A percentile compares a stretch with the other conserved stretches of the same genome.
phyloP scores from a whole-genome alignment of 768 basidiomycete genomes.

The Boletus rubescentipes region DNA sequence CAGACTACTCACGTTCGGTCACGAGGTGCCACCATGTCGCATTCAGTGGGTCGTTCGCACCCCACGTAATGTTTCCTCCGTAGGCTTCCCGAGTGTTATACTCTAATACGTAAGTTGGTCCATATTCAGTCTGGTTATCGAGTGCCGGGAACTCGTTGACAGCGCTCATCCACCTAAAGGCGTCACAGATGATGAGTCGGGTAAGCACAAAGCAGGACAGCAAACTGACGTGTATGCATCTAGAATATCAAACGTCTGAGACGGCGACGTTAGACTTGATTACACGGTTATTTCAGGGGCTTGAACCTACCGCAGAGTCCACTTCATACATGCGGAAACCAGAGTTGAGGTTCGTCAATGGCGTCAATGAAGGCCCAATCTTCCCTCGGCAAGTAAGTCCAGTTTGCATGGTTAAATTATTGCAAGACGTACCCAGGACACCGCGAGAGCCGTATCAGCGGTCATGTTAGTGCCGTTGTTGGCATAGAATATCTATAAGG shows the following conservation, averaged over 20 bases:
- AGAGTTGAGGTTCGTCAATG: no score
- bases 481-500: no score
- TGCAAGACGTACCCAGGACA: no score
- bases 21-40: slow-evolving; percentile 78
- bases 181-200: no score
- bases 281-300: no score
- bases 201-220: neutral
- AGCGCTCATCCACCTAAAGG: slow-evolving; percentile 55
- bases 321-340: no score
- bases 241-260: slow-evolving; percentile 68
- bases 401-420: no score
- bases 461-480: no score
- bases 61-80: slow-evolving; percentile 53
- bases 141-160: slow-evolving; percentile 56
- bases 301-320: no score
- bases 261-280: neutral
- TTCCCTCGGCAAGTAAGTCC: no score
- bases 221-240: slow-evolving; percentile 66
- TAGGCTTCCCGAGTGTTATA: slow-evolving; percentile 69
- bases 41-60: slow-evolving; percentile 60
- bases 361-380: no score
- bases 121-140: slow-evolving; percentile 51
- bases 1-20: slow-evolving; percentile 57
- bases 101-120: slow-evolving; percentile 58
- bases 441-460: no score